A percentile compares a stretch with the other conserved stretches of the same genome.
Conservation (phyloP, 176 grass and related monocot genomes). For the Poa annua region DNA sequence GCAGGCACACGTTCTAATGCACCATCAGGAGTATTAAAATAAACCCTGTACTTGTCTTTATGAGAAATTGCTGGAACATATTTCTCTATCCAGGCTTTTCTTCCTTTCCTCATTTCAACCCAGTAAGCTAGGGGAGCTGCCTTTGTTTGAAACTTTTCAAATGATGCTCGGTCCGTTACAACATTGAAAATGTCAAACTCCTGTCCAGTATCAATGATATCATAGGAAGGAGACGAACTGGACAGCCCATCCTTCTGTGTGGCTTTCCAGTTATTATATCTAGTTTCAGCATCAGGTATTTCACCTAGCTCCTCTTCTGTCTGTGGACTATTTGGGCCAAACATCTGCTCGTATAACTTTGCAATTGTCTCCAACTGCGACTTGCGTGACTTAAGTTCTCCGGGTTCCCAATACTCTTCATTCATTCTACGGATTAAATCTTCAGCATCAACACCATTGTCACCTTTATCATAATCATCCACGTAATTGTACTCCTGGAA, state of each 20-base stretch:
- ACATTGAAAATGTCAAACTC: constrained; percentile 67
- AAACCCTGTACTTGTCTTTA: constrained; percentile 83
- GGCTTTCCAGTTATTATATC: constrained; percentile 84
- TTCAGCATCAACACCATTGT: constrained; percentile 71
- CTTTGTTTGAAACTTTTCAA: constrained; percentile 84
- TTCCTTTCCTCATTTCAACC: constrained; percentile 90
- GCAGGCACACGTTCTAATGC: constrained; percentile 84
- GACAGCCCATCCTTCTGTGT: constrained; percentile 44
- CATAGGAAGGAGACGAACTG: constrained; percentile 48
- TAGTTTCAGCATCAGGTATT: constrained; percentile 77
- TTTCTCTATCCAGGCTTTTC: constrained; percentile 85
- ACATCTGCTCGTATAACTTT: constrained; percentile 96
- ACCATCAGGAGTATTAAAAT: constrained; percentile 96
- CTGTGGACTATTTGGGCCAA: constrained; percentile 87
- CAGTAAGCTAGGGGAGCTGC: constrained; percentile 82
- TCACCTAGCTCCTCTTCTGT: constrained; percentile 88
- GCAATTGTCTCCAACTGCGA: constrained; percentile 74
- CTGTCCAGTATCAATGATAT: constrained; percentile 75
- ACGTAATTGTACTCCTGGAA: constrained; percentile 96
- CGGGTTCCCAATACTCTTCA: constrained; percentile 96
- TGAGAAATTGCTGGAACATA: constrained; percentile 82
- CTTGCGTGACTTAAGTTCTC: constrained; percentile 59
- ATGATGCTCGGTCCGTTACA: constrained; percentile 67
- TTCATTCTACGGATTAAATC: constrained; percentile 70
- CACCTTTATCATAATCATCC: constrained; percentile 97